Evolutionary conservation across 352 stramenopile genomes (phyloP), one percentile per base, ranked within the genome.

Genomic region (Globisporangium heterothallicum): DNA sequence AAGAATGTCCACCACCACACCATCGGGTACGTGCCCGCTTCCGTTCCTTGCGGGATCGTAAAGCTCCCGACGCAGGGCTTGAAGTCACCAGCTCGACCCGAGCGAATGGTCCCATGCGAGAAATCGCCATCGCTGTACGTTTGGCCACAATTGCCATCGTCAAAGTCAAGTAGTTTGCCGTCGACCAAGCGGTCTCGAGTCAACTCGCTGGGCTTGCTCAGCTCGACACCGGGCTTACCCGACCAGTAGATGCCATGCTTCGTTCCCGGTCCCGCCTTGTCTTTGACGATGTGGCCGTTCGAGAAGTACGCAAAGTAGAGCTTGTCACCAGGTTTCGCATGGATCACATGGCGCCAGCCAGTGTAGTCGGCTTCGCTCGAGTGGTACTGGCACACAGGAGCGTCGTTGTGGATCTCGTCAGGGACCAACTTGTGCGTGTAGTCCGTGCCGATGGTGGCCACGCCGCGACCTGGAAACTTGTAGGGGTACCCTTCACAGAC

Each of bases 221-320:
- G 65, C 44, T 68, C 53, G 14, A 63, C 42, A 21, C 36, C 59
- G 0, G 56, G 26, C 5, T 48, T 0, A 1, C 63, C 65, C 0
- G 65, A 64, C 58, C 59, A 72, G 56, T 78, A 78, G 34, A 78
- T 30, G 1, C 65, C 63, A 49, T 66, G 68, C 19, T 52, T 48
- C 6, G 64, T 66, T 9, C 42, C 44, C 12, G 30, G 27, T 6
- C 47, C 68, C 10, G 42, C 34, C 12, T 59, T 25, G 21, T 75
- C 56, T n/a, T 72, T 72, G 44, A 56, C 58, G 16, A 70, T 65
- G 43, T 86, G 76, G 22, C 73, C 73, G 51, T 84, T 84, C 14
- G 74, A 66, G 29, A 84, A 35, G 42, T 84, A 87, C 14, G 71
- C 57, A 42, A 77, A 77, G 65, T 79, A 84, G 22, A 72, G 64